Percentiles rank a stretch among this genome's conserved stretches.
Evolutionary conservation across 2,329 filamentous ascomycete species (phyloP).

Genomic region (Fusarium succisae): DNA sequence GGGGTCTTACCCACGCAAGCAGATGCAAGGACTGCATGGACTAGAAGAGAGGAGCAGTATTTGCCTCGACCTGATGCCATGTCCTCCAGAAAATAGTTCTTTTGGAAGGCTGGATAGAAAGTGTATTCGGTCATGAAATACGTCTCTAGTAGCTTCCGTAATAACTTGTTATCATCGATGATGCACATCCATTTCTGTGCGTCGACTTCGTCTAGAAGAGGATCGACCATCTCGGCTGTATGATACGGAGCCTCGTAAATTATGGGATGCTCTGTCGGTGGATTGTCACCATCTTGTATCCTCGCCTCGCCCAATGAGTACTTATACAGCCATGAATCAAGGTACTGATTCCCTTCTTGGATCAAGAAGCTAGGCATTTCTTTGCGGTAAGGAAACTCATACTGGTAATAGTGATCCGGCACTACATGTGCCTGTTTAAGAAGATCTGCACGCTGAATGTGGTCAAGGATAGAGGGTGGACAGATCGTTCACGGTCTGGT

Average conservation of each 20-base stretch:
- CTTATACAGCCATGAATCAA: background rate
- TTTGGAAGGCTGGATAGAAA: background rate
- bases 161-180: background rate
- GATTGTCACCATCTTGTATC: background rate
- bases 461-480: no score
- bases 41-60: constrained; percentile 3
- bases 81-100: background rate
- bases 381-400: background rate
- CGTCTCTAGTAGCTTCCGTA: background rate
- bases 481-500: no score
- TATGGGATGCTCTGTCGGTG: background rate
- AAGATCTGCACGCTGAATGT: background rate
- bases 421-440: background rate
- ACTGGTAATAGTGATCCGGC: background rate
- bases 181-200: background rate
- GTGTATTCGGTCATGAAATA: background rate
- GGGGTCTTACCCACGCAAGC: background rate
- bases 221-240: background rate
- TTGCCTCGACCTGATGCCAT: background rate
- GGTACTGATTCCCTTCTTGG: background rate
- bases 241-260: background rate
- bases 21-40: constrained; percentile 1
- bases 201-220: background rate
- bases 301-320: background rate
- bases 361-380: background rate